Conservation (phyloP, 345 rosid genomes). For the Arabidopsis arenosa region DNA sequence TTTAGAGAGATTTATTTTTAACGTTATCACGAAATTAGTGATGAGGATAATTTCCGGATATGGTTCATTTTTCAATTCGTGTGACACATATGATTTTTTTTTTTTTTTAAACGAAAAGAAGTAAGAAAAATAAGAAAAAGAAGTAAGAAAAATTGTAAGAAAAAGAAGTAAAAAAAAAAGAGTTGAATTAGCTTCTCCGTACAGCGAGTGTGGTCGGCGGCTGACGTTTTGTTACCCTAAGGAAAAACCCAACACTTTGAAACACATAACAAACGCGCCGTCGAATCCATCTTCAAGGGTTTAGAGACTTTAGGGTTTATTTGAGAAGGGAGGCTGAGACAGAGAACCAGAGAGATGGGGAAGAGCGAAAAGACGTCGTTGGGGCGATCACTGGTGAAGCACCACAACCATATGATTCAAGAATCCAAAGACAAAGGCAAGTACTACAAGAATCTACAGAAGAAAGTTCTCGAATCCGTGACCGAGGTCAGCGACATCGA, state of each 20-base stretch:
- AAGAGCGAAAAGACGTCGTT: slow-evolving; percentile 81
- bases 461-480: slow-evolving; percentile 85
- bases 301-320: slow-evolving; percentile 35
- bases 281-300: slow-evolving; percentile 4
- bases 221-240: slow-evolving; percentile 29
- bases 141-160: neutral
- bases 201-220: slow-evolving; percentile 21
- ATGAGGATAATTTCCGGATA: too few species aligned
- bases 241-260: slow-evolving; percentile 12
- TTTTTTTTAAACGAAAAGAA: too few species aligned
- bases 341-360: slow-evolving; percentile 54
- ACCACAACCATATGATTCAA: slow-evolving; percentile 87
- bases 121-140: too few species aligned
- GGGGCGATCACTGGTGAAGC: slow-evolving; percentile 86
- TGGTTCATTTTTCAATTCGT: too few species aligned
- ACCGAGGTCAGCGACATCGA: slow-evolving; percentile 86
- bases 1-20: too few species aligned
- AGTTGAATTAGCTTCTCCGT: slow-evolving; percentile 17
- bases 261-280: slow-evolving; percentile 13
- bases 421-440: slow-evolving; percentile 86
- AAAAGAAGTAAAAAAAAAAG: neutral
- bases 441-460: slow-evolving; percentile 63
- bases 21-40: too few species aligned
- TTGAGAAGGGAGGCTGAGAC: slow-evolving; percentile 10
- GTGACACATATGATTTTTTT: too few species aligned